Percentiles rank a stretch among this genome's conserved stretches.
These are phyloP conservation scores for Torrubiellomyces zombiae DNA, from an alignment of 2,329 filamentous ascomycete species.

Conservation along the genomic window DNA sequence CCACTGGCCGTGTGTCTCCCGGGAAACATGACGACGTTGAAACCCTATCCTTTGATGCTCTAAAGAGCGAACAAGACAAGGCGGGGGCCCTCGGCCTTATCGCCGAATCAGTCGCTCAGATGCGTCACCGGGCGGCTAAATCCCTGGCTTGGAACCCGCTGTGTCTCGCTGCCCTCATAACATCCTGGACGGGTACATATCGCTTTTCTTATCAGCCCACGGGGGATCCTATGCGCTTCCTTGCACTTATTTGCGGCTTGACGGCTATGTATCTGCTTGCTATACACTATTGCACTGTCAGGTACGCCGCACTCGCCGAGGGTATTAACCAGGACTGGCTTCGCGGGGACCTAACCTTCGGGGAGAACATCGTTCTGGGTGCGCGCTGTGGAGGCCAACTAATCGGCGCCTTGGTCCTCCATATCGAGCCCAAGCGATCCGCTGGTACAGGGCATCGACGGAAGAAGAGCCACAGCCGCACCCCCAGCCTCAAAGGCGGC, in stretches of 20 bases:
- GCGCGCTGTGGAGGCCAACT: slow-evolving; percentile 51
- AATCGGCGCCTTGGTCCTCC: slow-evolving; percentile 54
- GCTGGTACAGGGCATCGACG: slow-evolving; percentile 9
- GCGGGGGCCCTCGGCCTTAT: slow-evolving; percentile 54
- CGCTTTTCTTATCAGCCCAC: slow-evolving; percentile 27
- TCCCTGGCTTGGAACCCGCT: slow-evolving; percentile 48
- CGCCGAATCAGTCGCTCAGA: slow-evolving; percentile 69
- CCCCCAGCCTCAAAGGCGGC: slow-evolving; percentile 33
- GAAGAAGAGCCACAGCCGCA: slow-evolving; percentile 20
- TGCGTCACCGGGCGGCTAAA: slow-evolving; percentile 50
- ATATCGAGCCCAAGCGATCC: slow-evolving; percentile 33
- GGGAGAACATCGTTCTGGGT: slow-evolving; percentile 43
- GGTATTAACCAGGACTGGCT: slow-evolving; percentile 46
- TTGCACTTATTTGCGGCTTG: slow-evolving; percentile 42
- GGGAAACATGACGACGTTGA: slow-evolving; percentile 33
- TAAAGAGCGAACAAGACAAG: slow-evolving; percentile 41
- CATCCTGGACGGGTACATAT: slow-evolving; percentile 26
- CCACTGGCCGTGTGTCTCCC: slow-evolving; percentile 23
- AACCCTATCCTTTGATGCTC: slow-evolving; percentile 43
- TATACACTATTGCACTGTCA: slow-evolving; percentile 41
- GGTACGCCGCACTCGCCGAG: slow-evolving; percentile 49
- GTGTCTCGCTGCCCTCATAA: slow-evolving; percentile 29
- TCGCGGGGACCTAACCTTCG: slow-evolving; percentile 18
- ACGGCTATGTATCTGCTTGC: slow-evolving; percentile 46
- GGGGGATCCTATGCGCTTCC: slow-evolving; percentile 35